Evolutionary conservation across 1,284 basidiomycete genomes (phyloP).

Genomic region (Fomitopsis schrenkii): DNA sequence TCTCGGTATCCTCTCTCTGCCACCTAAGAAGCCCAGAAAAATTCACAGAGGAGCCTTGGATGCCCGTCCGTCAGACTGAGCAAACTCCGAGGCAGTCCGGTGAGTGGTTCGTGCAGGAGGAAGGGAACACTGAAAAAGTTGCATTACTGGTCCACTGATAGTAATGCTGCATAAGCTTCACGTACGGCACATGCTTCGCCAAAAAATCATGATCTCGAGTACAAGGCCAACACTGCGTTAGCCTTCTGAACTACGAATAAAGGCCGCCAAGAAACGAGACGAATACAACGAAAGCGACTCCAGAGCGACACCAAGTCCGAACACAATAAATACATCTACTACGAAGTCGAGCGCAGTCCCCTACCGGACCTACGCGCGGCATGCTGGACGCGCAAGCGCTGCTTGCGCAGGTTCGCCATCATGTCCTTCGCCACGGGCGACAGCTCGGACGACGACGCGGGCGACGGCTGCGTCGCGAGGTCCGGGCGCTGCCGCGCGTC

Average conservation of each 20-base stretch:
- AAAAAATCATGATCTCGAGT: no score
- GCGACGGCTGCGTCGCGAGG: slow-evolving; percentile 38
- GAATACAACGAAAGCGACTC: not conserved
- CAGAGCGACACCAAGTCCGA: not conserved
- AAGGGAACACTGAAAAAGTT: no score
- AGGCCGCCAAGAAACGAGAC: not conserved
- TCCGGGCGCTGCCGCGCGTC: slow-evolving; percentile 15
- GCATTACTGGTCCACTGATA: no score
- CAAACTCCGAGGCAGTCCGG: no score
- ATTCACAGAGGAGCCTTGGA: no score
- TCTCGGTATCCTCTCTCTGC: no score
- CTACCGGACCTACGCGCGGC: slow-evolving; percentile 9
- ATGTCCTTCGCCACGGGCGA: slow-evolving; percentile 63
- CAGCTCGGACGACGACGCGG: slow-evolving; percentile 69
- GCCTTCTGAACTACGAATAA: not conserved
- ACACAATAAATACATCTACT: not conserved
- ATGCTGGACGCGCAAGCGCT: slow-evolving; percentile 44
- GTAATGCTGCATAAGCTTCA: not conserved
- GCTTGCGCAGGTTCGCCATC: slow-evolving; percentile 59
- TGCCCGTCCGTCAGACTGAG: no score
- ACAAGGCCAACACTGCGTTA: not conserved
- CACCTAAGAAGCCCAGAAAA: no score
- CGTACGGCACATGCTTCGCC: no score
- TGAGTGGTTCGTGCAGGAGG: no score
- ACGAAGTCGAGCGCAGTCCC: not conserved